Evolutionary conservation across 2,329 filamentous ascomycete genomes (phyloP).

Genomic region (Orbilia quercus): DNA sequence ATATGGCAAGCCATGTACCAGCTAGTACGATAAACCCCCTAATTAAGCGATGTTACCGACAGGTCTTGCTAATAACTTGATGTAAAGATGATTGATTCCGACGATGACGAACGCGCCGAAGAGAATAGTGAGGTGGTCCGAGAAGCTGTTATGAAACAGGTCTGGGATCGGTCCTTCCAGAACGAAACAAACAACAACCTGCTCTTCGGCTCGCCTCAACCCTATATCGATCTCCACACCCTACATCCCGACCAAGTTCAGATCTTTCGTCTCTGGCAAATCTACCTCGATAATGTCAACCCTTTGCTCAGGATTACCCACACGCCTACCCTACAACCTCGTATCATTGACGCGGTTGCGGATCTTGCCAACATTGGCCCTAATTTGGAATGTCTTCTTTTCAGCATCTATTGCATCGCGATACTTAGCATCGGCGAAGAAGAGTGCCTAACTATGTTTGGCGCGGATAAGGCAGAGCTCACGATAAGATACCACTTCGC

Average conservation of each 20-base stretch:
- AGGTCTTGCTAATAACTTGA: background rate
- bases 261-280: slow-evolving; percentile 78
- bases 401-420: slow-evolving; percentile 72
- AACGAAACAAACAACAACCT: slow-evolving; percentile 66
- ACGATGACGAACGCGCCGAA: slow-evolving; percentile 60
- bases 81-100: slow-evolving; percentile 56
- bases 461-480: slow-evolving; percentile 68
- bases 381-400: slow-evolving; percentile 74
- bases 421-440: slow-evolving; percentile 70
- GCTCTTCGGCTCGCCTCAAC: slow-evolving; percentile 67
- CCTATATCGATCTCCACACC: slow-evolving; percentile 65
- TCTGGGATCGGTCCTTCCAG: slow-evolving; percentile 65
- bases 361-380: slow-evolving; percentile 68
- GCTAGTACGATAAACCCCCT: slow-evolving; percentile 61
- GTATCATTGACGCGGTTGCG: slow-evolving; percentile 72
- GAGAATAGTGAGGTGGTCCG: slow-evolving; percentile 61
- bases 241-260: slow-evolving; percentile 74
- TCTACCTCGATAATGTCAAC: slow-evolving; percentile 79
- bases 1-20: slow-evolving; percentile 66
- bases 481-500: slow-evolving; percentile 69
- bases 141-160: slow-evolving; percentile 64
- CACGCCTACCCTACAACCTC: slow-evolving; percentile 74
- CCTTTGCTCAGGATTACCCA: slow-evolving; percentile 79
- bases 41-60: background rate
- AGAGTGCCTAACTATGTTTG: slow-evolving; percentile 68